Percentiles rank a stretch among this genome's conserved stretches.
Evolutionary conservation across 257 asterid species (phyloP).

Genomic region (Capsicum rhomboideum): DNA sequence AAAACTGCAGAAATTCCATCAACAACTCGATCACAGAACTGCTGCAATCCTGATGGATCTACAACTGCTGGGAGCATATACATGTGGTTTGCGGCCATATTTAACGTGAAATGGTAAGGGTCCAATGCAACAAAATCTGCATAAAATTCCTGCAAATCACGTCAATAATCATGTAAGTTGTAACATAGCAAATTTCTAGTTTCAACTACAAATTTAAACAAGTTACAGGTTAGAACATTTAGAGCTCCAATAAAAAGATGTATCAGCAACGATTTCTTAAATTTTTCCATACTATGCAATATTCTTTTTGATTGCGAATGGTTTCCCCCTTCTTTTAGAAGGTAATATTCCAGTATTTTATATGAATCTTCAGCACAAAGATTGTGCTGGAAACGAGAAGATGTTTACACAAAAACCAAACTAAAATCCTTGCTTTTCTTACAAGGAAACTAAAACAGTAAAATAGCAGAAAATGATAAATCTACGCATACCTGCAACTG

Average conservation of each 20-base stretch:
- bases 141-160: constrained; percentile 66
- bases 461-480: neutral
- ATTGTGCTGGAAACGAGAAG: neutral
- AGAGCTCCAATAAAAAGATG: neutral
- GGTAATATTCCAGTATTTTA: neutral
- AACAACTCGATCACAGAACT: constrained; percentile 72
- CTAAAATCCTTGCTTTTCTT: neutral
- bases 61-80: constrained; percentile 93
- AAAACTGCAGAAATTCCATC: constrained; percentile 93
- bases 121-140: constrained; percentile 92
- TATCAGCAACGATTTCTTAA: neutral
- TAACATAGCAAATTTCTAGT: constrained; percentile 1
- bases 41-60: constrained; percentile 76
- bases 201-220: neutral
- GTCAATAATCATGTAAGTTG: constrained; percentile 16
- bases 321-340: neutral
- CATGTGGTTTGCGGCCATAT: constrained; percentile 68
- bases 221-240: neutral
- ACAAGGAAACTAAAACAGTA: neutral
- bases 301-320: neutral
- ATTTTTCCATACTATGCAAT: neutral
- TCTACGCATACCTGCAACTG: constrained; percentile 75
- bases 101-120: constrained; percentile 74
- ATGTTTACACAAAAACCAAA: neutral
- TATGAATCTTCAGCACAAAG: neutral